Conservation (phyloP, 1,284 basidiomycete species). For the Puccinia triticina region DNA sequence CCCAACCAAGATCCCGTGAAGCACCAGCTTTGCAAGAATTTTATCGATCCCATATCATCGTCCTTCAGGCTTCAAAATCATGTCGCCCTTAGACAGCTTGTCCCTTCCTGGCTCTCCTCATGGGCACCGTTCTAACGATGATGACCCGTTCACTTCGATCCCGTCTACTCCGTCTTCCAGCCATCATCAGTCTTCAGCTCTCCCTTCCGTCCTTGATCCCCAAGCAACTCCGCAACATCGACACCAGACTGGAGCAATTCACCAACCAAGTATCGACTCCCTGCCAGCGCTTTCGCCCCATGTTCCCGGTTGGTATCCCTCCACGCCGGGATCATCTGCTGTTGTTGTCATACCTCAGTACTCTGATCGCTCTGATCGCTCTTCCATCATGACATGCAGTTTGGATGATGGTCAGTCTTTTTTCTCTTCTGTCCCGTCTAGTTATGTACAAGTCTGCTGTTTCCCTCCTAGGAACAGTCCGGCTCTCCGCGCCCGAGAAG, state of each 20-base stretch:
- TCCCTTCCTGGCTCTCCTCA: neutral
- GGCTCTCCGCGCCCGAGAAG: neutral
- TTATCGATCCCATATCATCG: neutral
- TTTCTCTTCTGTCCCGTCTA: neutral
- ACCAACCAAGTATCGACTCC: neutral
- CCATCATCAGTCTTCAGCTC: neutral
- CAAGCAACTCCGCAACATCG: neutral
- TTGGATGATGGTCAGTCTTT: conserved; percentile 13
- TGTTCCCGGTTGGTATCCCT: conserved; percentile 17
- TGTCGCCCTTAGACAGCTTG: neutral
- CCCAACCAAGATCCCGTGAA: no score
- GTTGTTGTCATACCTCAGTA: neutral
- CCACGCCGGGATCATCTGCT: conserved; percentile 15
- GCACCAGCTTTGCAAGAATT: neutral
- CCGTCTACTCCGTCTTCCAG: neutral
- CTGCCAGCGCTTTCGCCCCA: neutral
- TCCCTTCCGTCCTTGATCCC: neutral
- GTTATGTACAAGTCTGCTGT: neutral
- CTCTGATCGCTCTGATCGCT: neutral
- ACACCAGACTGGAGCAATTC: neutral
- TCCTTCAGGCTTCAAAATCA: neutral
- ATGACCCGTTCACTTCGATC: conserved; percentile 12
- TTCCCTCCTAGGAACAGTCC: neutral
- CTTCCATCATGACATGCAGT: conserved; percentile 18
- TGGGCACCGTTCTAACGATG: neutral